Conservation (phyloP, 2,329 filamentous ascomycete species). For the Beauveria medogensis region DNA sequence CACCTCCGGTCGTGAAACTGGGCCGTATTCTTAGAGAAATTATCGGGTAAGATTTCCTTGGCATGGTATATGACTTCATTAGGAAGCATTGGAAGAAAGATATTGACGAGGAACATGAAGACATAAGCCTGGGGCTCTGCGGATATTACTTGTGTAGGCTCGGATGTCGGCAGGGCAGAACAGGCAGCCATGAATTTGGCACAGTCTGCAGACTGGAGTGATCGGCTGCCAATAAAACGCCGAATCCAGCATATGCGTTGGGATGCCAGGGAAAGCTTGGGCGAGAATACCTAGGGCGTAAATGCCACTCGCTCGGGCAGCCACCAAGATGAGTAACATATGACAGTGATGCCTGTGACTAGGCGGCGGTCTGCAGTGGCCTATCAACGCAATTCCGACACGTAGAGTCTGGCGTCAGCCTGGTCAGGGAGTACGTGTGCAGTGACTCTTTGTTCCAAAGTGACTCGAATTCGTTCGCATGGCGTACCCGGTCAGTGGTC, state of each 20-base stretch:
- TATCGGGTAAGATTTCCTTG: background rate
- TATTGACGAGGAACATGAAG: background rate
- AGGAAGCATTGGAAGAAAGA: background rate
- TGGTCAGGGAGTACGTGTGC: background rate
- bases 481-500: constrained; percentile 3
- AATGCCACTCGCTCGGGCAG: background rate
- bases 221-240: background rate
- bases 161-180: constrained; percentile 4
- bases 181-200: background rate
- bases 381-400: background rate
- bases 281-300: background rate
- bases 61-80: background rate
- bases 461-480: constrained; percentile 10
- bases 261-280: background rate
- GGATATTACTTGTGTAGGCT: constrained; percentile 1
- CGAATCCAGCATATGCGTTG: background rate
- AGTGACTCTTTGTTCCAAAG: constrained; percentile 4
- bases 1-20: background rate
- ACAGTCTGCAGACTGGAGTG: background rate
- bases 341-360: background rate
- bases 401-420: constrained; percentile 10
- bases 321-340: background rate
- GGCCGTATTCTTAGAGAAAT: constrained; percentile 6
- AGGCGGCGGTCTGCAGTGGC: background rate
- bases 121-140: constrained; percentile 4